These are phyloP conservation scores for Boletus reticuloceps DNA, from an alignment of 768 basidiomycete species.

Conservation along the genomic window DNA sequence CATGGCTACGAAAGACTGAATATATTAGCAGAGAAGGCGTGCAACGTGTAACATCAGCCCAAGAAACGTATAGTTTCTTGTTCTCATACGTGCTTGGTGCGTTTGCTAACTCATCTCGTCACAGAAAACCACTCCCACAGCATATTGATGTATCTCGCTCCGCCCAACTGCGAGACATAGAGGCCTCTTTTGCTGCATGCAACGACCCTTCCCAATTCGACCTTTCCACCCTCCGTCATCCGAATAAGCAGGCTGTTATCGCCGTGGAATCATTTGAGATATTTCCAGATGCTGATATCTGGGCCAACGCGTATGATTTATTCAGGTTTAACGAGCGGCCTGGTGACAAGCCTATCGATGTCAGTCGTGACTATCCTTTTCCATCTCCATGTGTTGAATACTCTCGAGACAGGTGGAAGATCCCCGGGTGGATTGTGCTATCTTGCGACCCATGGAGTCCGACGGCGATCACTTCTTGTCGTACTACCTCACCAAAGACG, in stretches of 20 bases:
- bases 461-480: slow-evolving; percentile 87
- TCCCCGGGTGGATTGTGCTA: slow-evolving; percentile 76
- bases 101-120: background rate
- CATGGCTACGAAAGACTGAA: slow-evolving; percentile 92
- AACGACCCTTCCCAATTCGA: too few relatives aligned
- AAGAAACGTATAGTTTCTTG: slow-evolving; percentile 53
- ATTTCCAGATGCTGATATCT: slow-evolving; percentile 48
- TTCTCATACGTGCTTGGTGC: background rate
- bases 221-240: too few relatives aligned
- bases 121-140: slow-evolving; percentile 49
- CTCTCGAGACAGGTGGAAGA: slow-evolving; percentile 55
- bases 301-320: slow-evolving; percentile 42
- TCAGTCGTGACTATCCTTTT: slow-evolving; percentile 31
- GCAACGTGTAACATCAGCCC: slow-evolving; percentile 38
- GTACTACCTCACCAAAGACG: slow-evolving; percentile 78
- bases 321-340: slow-evolving; percentile 84
- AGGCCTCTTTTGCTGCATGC: slow-evolving; percentile 33
- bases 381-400: background rate
- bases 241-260: too few relatives aligned
- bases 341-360: slow-evolving; percentile 72
- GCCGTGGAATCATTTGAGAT: slow-evolving; percentile 68
- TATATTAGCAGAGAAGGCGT: slow-evolving; percentile 71
- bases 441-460: slow-evolving; percentile 83
- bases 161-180: slow-evolving; percentile 77
- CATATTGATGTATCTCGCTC: slow-evolving; percentile 67